Base-by-base conservation (phyloP, 768 basidiomycete genomes). In the Mycena floridula region DNA sequence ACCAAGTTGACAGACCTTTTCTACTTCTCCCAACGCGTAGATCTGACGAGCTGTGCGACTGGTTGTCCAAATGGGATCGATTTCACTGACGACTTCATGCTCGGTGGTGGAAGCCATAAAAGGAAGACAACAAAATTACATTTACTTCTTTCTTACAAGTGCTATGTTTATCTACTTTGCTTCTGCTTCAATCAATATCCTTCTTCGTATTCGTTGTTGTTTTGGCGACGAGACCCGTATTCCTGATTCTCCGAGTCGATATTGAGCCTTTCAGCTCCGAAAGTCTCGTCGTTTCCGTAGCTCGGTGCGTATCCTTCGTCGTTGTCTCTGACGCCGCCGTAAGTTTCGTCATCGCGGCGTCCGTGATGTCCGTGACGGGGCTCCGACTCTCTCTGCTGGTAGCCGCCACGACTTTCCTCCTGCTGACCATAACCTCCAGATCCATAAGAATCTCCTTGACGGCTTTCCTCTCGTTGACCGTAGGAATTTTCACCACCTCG, bases 41-140 rank as follows among this genome's bases (percentile, higher is more conserved):
- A 89, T 89, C 59, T 89, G 87, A 45, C 84, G 72, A 25, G 86
- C 84, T 25, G 88, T 89, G 18, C 84, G 75, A 52, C 86, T 89
- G 20, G 84, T 84, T 4, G 76, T 77, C 85, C 86, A 90, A 46
- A 89, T 84, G 6, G 85, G 81, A 65, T 90, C 85, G 37, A 84
- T 73, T 25, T 81, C 78, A n/a, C n/a, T n/a, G n/a, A 54, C 54
- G 9, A 54, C 54, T 44, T 67, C 64, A 22, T 5, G 30, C 22
- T n/a, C n/a, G n/a, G n/a, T n/a, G n/a, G 53, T 50, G 42, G 57
- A 53, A 38, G 55, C 43, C 61, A 65, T 64, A 40, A 27, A 44
- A 30, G 44, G n/a, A n/a, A n/a, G n/a, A n/a, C n/a, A n/a, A n/a
- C n/a, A n/a, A n/a, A n/a, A n/a, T n/a, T n/a, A n/a, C 28, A 9